These are phyloP conservation scores for Aureobasidium sp. DNA, from an alignment of 2,329 filamentous ascomycete species.

Conservation along the genomic window DNA sequence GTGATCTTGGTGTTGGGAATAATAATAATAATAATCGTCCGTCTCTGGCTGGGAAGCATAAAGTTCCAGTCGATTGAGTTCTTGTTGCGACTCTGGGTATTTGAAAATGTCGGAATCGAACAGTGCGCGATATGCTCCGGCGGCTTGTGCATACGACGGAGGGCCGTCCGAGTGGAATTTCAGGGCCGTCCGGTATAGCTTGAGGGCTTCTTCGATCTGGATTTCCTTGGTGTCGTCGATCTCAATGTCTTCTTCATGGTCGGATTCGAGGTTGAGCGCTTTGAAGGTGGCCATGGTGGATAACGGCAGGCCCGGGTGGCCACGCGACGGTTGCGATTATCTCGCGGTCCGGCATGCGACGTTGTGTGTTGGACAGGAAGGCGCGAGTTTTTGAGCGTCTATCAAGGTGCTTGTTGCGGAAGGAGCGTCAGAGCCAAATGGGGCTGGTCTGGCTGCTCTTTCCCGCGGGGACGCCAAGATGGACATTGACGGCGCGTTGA, in stretches of 20 bases:
- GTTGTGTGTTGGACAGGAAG: neutral
- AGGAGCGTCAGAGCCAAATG: neutral
- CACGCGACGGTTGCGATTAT: neutral
- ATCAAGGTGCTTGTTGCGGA: slow-evolving; percentile 4
- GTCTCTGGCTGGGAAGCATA: slow-evolving; percentile 37
- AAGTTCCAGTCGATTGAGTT: slow-evolving; percentile 63
- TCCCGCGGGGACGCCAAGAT: neutral
- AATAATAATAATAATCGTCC: slow-evolving; percentile 24
- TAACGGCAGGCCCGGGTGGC: slow-evolving; percentile 2
- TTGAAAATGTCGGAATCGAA: slow-evolving; percentile 91
- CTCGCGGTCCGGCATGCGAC: neutral
- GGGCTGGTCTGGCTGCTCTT: neutral
- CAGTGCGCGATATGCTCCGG: slow-evolving; percentile 70
- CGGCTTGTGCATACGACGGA: slow-evolving; percentile 63
- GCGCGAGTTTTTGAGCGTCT: neutral
- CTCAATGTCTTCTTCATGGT: slow-evolving; percentile 83
- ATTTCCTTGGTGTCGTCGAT: slow-evolving; percentile 92
- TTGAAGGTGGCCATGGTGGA: slow-evolving; percentile 55
- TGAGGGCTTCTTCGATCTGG: slow-evolving; percentile 93
- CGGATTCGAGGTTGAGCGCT: slow-evolving; percentile 87
- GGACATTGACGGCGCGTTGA: neutral
- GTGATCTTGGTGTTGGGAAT: slow-evolving; percentile 20
- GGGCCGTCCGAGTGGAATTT: slow-evolving; percentile 87
- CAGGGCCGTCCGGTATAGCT: slow-evolving; percentile 83
- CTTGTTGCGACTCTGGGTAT: slow-evolving; percentile 77